Percentiles rank a stretch among this genome's conserved stretches.
Evolutionary conservation across 2,329 filamentous ascomycete genomes (phyloP).

Genomic region (Diaporthe vaccinii): DNA sequence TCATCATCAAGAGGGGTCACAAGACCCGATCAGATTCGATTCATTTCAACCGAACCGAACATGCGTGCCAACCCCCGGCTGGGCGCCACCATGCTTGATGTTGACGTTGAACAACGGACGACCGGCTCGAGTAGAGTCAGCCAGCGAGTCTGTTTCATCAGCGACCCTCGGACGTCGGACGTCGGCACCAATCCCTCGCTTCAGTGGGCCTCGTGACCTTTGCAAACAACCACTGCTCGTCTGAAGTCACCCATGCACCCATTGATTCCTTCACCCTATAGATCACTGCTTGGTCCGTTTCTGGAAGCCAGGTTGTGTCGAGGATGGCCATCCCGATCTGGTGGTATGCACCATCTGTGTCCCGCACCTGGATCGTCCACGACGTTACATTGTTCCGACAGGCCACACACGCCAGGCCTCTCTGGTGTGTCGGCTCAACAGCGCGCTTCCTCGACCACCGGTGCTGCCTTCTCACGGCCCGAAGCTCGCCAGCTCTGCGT

Average conservation of each 20-base stretch:
- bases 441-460: background rate
- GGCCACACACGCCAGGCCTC: conserved; percentile 1
- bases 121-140: conserved; percentile 18
- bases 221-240: background rate
- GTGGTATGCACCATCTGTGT: conserved; percentile 22
- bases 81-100: background rate
- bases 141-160: conserved; percentile 26
- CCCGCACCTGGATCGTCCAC: conserved; percentile 9
- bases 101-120: background rate
- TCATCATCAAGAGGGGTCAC: conserved; percentile 28
- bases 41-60: conserved; percentile 15
- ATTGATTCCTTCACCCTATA: background rate
- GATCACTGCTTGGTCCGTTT: background rate
- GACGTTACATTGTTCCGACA: conserved; percentile 31
- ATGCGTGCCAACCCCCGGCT: background rate
- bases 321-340: conserved; percentile 13
- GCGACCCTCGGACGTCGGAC: conserved; percentile 23
- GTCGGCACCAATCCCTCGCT: conserved; percentile 3
- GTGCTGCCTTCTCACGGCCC: conserved; percentile 24
- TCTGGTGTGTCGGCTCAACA: conserved; percentile 3
- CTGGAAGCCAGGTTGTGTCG: background rate
- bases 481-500: conserved; percentile 13
- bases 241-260: background rate
- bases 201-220: background rate
- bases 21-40: conserved; percentile 8